phyloP scores from a whole-genome alignment of 768 basidiomycete species.

The Hydnum rufescens region DNA sequence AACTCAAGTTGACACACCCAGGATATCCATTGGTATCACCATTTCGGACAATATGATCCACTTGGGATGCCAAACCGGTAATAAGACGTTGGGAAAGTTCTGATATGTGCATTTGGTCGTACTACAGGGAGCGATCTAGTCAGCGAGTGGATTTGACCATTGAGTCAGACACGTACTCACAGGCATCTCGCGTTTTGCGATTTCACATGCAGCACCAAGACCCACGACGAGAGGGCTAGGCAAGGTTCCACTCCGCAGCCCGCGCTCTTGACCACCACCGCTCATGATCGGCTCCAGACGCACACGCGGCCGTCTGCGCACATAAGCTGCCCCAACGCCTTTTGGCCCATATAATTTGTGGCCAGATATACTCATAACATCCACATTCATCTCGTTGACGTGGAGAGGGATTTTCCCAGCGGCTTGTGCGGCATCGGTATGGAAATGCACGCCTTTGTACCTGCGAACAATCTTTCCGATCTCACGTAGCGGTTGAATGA shows the following conservation, averaged over 20 bases:
- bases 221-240: slow-evolving; percentile 78
- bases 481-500: slow-evolving; percentile 91
- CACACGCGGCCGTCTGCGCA: slow-evolving; percentile 79
- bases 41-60: slow-evolving; percentile 85
- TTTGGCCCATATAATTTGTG: slow-evolving; percentile 99
- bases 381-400: slow-evolving; percentile 89
- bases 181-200: slow-evolving; percentile 81
- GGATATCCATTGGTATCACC: slow-evolving; percentile 84
- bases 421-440: slow-evolving; percentile 95
- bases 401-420: slow-evolving; percentile 79
- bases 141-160: slow-evolving; percentile 4
- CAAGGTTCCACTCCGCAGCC: slow-evolving; percentile 85
- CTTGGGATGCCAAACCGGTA: slow-evolving; percentile 55
- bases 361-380: slow-evolving; percentile 88
- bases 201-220: slow-evolving; percentile 81
- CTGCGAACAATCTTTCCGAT: slow-evolving; percentile 75
- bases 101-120: slow-evolving; percentile 58
- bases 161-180: slow-evolving; percentile 31
- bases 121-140: no score
- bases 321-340: slow-evolving; percentile 87
- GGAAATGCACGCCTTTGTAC: slow-evolving; percentile 81
- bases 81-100: slow-evolving; percentile 65
- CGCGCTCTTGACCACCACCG: slow-evolving; percentile 95
- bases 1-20: slow-evolving; percentile 89
- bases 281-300: slow-evolving; percentile 85